A percentile compares a stretch with the other conserved stretches of the same genome.
phyloP scores from a whole-genome alignment of 768 basidiomycete genomes.

The Lentinula guzmanii region DNA sequence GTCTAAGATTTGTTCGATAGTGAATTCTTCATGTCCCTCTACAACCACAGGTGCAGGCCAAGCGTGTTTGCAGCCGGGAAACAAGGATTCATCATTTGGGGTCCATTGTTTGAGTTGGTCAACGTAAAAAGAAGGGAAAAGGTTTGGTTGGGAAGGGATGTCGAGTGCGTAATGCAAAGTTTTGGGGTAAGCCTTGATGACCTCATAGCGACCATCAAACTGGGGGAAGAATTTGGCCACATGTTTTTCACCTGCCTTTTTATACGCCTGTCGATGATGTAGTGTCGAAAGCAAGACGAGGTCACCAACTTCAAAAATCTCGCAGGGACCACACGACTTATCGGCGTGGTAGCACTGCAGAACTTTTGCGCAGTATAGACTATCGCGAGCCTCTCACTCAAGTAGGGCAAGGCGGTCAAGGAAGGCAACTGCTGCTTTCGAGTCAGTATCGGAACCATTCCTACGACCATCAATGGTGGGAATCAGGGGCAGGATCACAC shows the following conservation, averaged over 20 bases:
- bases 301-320: constrained; percentile 24
- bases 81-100: constrained; percentile 16
- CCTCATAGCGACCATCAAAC: constrained; percentile 22
- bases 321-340: constrained; percentile 13
- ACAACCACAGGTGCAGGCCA: constrained; percentile 9
- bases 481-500: constrained; percentile 11
- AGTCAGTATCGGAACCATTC: not conserved
- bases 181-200: constrained; percentile 11
- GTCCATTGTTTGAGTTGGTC: constrained; percentile 13
- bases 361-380: constrained; percentile 19
- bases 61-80: constrained; percentile 15
- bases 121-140: constrained; percentile 22
- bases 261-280: constrained; percentile 24
- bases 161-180: constrained; percentile 9
- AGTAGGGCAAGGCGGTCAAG: not conserved
- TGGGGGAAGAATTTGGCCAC: constrained; percentile 38
- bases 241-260: constrained; percentile 16
- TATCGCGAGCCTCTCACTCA: constrained; percentile 24
- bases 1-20: constrained; percentile 17
- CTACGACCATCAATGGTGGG: too few relatives aligned
- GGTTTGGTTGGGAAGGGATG: constrained; percentile 11
- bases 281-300: constrained; percentile 28
- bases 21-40: constrained; percentile 12
- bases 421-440: not conserved
- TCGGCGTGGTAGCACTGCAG: constrained; percentile 26